phyloP scores from a whole-genome alignment of 345 rosid species.

The Trapa bicornis region DNA sequence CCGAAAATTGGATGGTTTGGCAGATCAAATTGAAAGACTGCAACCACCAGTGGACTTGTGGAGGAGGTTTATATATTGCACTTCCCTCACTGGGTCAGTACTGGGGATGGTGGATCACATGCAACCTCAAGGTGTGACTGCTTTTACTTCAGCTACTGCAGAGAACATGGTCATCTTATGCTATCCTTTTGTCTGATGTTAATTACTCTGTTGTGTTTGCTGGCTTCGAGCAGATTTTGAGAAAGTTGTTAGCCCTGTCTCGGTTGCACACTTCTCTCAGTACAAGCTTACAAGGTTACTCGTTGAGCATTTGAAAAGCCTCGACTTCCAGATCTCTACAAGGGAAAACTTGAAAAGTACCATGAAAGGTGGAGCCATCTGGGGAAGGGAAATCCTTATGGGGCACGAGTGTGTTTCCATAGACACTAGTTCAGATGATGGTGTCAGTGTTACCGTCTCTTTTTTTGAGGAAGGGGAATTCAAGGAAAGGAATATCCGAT shows the following conservation, averaged over 20 bases:
- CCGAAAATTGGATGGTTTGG: constrained; percentile 65
- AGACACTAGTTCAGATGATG: constrained; percentile 24
- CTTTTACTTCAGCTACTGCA: not conserved
- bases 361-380: constrained; percentile 12
- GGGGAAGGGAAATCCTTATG: constrained; percentile 47
- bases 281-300: constrained; percentile 53
- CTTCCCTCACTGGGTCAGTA: constrained; percentile 69
- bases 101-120: constrained; percentile 93
- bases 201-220: not conserved
- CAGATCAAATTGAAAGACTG: constrained; percentile 68
- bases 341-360: constrained; percentile 21
- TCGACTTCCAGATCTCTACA: constrained; percentile 28
- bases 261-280: constrained; percentile 93
- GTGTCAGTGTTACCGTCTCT: constrained; percentile 47
- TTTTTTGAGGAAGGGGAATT: constrained; percentile 33
- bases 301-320: constrained; percentile 53
- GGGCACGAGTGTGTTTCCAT: constrained; percentile 78
- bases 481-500: constrained; percentile 37
- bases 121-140: constrained; percentile 75
- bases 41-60: constrained; percentile 83
- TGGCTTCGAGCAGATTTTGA: constrained; percentile 46
- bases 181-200: constrained; percentile 8
- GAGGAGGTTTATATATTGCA: constrained; percentile 90
- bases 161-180: constrained; percentile 4
- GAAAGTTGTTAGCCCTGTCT: constrained; percentile 66